Evolutionary conservation across 495 filamentous ascomycete species (phyloP).

Genomic region (Xylaria intraflava): DNA sequence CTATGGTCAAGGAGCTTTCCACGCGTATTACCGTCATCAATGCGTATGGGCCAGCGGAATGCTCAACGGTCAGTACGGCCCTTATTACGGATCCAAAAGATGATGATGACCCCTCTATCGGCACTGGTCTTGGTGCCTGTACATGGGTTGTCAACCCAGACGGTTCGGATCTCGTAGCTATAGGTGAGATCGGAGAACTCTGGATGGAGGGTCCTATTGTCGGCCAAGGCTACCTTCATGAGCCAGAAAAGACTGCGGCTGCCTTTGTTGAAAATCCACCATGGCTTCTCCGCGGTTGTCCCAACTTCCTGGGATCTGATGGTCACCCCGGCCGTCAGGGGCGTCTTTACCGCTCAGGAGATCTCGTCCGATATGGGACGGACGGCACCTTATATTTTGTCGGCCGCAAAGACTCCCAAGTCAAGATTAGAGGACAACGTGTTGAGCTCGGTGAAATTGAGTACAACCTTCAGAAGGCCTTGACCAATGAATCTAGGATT

Average conservation of each 20-base stretch:
- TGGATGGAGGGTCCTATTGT: conserved; percentile 43
- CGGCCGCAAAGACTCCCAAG: conserved; percentile 26
- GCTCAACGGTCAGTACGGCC: conserved; percentile 11
- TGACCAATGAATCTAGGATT: too few relatives aligned
- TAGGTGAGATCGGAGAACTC: conserved; percentile 43
- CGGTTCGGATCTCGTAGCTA: conserved; percentile 5
- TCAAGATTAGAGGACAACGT: conserved; percentile 36
- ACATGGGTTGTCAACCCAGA: conserved; percentile 18
- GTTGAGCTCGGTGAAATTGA: conserved; percentile 49
- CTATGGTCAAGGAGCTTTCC: conserved; percentile 50
- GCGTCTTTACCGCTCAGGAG: conserved; percentile 53
- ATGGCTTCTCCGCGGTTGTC: too few relatives aligned
- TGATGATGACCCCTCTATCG: conserved; percentile 11
- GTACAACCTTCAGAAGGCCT: too few relatives aligned
- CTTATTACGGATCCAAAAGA: conserved; percentile 9
- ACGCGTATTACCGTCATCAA: conserved; percentile 45
- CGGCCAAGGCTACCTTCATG: conserved; percentile 49
- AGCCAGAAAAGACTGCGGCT: conserved; percentile 44
- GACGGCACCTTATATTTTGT: conserved; percentile 49
- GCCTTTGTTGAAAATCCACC: conserved; percentile 32
- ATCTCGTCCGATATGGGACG: conserved; percentile 50
- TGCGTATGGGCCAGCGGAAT: conserved; percentile 49
- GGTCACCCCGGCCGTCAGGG: not conserved
- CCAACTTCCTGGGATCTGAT: too few relatives aligned
- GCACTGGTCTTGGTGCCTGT: conserved; percentile 11